A percentile compares a stretch with the other conserved stretches of the same genome.
phyloP scores from a whole-genome alignment of 2,329 filamentous ascomycete species.

The Blastomyces percursus region DNA sequence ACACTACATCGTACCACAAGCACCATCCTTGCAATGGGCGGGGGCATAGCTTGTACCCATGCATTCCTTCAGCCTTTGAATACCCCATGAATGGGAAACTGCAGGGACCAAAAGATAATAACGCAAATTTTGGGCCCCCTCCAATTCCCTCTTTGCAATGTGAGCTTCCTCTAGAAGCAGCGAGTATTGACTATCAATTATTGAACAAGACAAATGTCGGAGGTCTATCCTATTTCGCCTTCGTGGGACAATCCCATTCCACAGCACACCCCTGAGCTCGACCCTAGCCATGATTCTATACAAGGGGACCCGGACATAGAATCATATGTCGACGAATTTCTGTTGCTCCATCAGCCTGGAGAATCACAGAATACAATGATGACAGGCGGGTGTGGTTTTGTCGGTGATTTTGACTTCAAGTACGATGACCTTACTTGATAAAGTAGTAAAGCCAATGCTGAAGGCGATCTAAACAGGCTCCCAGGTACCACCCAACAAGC shows the following conservation, averaged over 20 bases:
- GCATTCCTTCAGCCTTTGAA: neutral
- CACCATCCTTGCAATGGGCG: neutral
- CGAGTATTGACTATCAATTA: slow-evolving; percentile 4
- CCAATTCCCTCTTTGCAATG: neutral
- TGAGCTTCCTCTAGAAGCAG: neutral
- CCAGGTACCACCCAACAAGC: neutral
- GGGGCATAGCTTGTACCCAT: neutral
- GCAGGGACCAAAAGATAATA: neutral
- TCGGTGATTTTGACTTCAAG: slow-evolving; percentile 6
- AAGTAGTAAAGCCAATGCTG: slow-evolving; percentile 6
- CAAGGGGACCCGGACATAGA: slow-evolving; percentile 4
- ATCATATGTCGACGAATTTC: slow-evolving; percentile 3
- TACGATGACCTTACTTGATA: slow-evolving; percentile 2
- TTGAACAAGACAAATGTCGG: slow-evolving; percentile 5
- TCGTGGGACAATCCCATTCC: slow-evolving; percentile 6
- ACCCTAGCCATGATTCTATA: slow-evolving; percentile 3
- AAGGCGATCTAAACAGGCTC: slow-evolving; percentile 6
- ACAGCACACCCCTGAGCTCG: slow-evolving; percentile 6
- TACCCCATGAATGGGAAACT: neutral
- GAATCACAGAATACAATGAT: neutral
- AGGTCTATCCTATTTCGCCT: slow-evolving; percentile 3
- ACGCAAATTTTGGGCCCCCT: neutral
- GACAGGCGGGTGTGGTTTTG: neutral
- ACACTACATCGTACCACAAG: neutral
- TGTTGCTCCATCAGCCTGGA: neutral